These are phyloP conservation scores for Salix caprea DNA, from an alignment of 345 rosid genomes.

Conservation along the genomic window DNA sequence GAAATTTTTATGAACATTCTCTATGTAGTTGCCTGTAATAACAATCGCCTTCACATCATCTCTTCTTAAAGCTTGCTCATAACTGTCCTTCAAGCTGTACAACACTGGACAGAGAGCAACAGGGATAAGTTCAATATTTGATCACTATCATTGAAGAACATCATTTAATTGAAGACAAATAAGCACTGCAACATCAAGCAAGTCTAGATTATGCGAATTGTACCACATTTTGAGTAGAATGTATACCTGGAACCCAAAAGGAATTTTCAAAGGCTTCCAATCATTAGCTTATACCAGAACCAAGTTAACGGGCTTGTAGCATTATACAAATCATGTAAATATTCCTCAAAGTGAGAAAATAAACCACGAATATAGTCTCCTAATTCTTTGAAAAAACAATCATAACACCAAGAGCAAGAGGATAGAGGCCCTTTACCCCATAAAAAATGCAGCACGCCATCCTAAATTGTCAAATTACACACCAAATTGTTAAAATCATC, in stretches of 20 bases:
- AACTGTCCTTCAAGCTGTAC: slow-evolving; percentile 66
- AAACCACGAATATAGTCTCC: neutral
- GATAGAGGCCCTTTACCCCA: neutral
- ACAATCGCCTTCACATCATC: slow-evolving; percentile 96
- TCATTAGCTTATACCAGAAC: neutral
- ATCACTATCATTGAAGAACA: neutral
- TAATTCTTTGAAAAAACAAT: neutral
- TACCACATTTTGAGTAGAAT: neutral
- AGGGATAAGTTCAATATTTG: neutral
- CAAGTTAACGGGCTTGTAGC: neutral
- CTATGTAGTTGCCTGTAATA: slow-evolving; percentile 51
- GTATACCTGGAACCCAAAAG: neutral
- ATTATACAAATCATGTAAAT: neutral
- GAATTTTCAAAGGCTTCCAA: neutral
- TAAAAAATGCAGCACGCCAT: neutral
- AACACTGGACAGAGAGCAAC: slow-evolving; percentile 43
- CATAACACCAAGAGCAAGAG: neutral
- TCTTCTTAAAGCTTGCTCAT: slow-evolving; percentile 68
- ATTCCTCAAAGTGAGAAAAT: neutral
- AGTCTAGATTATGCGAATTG: neutral
- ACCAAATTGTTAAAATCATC: neutral
- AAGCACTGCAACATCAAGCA: neutral
- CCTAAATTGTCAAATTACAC: neutral
- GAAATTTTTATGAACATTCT: neutral
- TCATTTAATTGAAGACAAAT: neutral